phyloP scores from a whole-genome alignment of 495 filamentous ascomycete genomes.

The Daldinia concentrica region DNA sequence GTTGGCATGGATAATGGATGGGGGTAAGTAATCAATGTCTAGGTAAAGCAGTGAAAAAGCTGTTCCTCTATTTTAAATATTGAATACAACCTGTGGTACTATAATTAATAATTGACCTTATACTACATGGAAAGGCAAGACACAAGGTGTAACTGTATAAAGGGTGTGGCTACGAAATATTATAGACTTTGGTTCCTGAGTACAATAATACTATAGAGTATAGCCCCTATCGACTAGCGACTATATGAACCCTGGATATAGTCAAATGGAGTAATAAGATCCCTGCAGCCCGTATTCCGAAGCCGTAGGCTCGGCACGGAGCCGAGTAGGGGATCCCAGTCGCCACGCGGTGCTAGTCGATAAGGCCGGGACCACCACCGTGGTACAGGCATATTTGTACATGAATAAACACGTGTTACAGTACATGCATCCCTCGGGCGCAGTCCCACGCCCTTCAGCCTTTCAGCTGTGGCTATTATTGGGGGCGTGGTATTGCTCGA shows the following conservation, averaged over 20 bases:
- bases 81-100: not conserved
- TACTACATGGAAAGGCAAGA: not conserved
- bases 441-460: constrained; percentile 22
- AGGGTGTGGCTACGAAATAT: not conserved
- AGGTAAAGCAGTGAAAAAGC: too few species aligned
- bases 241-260: not conserved
- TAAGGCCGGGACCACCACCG: constrained; percentile 18
- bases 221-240: not conserved
- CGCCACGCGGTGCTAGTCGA: constrained; percentile 22
- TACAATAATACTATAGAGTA: not conserved
- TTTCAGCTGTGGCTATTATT: constrained; percentile 35
- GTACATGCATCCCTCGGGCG: constrained; percentile 26
- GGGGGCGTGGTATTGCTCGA: constrained; percentile 15
- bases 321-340: constrained; percentile 14
- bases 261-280: not conserved
- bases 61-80: not conserved
- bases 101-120: not conserved
- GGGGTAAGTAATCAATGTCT: too few species aligned
- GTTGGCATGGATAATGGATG: too few species aligned
- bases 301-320: constrained; percentile 24
- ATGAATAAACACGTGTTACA: constrained; percentile 27
- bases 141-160: not conserved
- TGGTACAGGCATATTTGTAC: constrained; percentile 16
- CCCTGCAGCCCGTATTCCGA: constrained; percentile 2
- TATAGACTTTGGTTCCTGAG: not conserved